Evolutionary conservation across 352 stramenopile genomes (phyloP), one percentile per base, ranked within the genome.

Genomic region (Plasmopara viticola): DNA sequence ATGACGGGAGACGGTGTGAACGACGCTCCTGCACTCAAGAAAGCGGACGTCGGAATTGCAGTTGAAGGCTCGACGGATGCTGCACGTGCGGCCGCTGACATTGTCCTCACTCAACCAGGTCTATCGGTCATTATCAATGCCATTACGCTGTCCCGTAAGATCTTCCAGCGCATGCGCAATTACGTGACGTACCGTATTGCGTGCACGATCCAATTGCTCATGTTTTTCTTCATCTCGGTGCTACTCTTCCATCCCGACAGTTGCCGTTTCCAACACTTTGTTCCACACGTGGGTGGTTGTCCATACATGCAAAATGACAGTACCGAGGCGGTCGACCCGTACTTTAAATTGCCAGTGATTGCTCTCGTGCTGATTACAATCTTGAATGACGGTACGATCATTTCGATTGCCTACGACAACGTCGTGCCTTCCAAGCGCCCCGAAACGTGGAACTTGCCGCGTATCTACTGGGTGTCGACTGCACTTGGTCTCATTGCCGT

Each of bases 111-210:
- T 9, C 87, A 97, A 60, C 84, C 89, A 12, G 94, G 95, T 56
- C 78, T 98, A 1, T 90, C 80, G 7, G 84, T 96, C 9, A 96
- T 97, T 37, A 81, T 97, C 52, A 80, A 90, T 54, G 87, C 82
- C 30, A 93, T 98, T 42, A 75, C 90, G 13, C 63, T 94, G 8
- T 87, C 92, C 10, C 85, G 95, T 46, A 84, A 90, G 51, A 97
- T 98, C 56, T 97, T 98, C 67, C 74, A 90, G 54, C 86, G 95
- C 41, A 97, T 98, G 68, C 76, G 65, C 48, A 97, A 95, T 67
- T 98, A 97, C 69, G 80, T 97, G 62, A 96, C 86, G 42, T 98
- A 98, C 70, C 84, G 90, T 37, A 93, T 97, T 61, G 85, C 90
- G 40, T 88, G 74, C 56, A 97, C 86, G 18, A 74, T 98, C 42